Evolutionary conservation across 2,329 filamentous ascomycete genomes (phyloP).

Genomic region (Dactylellina parvicollis): DNA sequence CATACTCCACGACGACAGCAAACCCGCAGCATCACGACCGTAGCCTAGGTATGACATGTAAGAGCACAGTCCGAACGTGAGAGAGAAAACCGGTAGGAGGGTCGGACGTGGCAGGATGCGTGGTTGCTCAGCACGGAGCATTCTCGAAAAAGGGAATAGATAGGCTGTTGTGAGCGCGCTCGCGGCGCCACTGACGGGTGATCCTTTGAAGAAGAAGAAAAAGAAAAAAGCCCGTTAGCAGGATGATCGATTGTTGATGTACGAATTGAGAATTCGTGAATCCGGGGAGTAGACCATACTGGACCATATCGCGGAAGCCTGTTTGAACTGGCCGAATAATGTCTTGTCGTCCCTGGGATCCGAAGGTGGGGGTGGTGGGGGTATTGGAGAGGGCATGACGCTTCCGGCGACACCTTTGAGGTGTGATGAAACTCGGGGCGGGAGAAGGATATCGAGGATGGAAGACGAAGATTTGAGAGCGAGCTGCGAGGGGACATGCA

Average conservation of each 20-base stretch:
- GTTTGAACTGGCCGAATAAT: conserved; percentile 26
- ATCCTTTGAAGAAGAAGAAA: conserved; percentile 11
- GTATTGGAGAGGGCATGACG: conserved; percentile 25
- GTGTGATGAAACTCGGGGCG: conserved; percentile 23
- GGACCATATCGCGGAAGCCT: conserved; percentile 30
- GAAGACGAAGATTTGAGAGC: conserved; percentile 17
- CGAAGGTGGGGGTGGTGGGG: conserved; percentile 35
- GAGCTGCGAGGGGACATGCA: background rate
- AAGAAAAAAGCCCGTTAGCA: background rate
- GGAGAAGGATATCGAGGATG: conserved; percentile 32
- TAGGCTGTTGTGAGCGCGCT: conserved; percentile 18
- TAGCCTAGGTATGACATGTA: conserved; percentile 57
- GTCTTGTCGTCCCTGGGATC: conserved; percentile 20
- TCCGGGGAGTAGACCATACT: conserved; percentile 15
- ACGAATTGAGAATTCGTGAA: background rate
- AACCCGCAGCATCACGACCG: conserved; percentile 55
- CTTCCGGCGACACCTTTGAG: conserved; percentile 33
- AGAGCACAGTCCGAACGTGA: conserved; percentile 52
- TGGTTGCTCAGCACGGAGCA: conserved; percentile 45
- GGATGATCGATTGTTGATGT: background rate
- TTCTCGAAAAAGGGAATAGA: conserved; percentile 51
- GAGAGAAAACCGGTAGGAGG: conserved; percentile 55
- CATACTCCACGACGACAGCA: conserved; percentile 56
- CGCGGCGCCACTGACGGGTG: conserved; percentile 18
- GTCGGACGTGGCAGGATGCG: conserved; percentile 54